Conservation (phyloP, 176 grass and related monocot genomes). For the Lolium rigidum region DNA sequence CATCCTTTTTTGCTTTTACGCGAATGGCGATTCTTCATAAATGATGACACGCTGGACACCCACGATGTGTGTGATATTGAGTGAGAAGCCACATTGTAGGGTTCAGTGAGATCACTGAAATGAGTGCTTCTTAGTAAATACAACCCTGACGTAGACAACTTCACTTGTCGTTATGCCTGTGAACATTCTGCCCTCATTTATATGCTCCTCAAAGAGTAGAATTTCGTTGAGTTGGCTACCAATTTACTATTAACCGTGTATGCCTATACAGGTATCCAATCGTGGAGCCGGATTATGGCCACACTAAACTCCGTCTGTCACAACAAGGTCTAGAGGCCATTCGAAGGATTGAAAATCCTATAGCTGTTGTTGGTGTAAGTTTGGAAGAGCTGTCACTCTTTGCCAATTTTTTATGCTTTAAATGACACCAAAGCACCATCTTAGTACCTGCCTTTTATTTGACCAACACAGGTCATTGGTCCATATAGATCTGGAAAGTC, state of each 20-base stretch:
- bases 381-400: not conserved
- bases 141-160: not conserved
- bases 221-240: not conserved
- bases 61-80: not conserved
- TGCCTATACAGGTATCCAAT: slow-evolving; percentile 80
- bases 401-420: not conserved
- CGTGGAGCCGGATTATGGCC: slow-evolving; percentile 91
- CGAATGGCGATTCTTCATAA: not conserved
- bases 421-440: not conserved
- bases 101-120: not conserved
- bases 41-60: not conserved
- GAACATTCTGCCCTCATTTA: not conserved
- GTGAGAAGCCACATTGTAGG: not conserved
- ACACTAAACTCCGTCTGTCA: slow-evolving; percentile 88
- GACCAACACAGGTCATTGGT: slow-evolving; percentile 75
- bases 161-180: not conserved
- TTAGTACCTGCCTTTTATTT: slow-evolving; percentile 13
- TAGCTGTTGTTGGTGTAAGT: slow-evolving; percentile 87
- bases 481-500: slow-evolving; percentile 97
- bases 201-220: slow-evolving; percentile 8
- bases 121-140: not conserved
- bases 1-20: not conserved
- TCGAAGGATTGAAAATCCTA: slow-evolving; percentile 81
- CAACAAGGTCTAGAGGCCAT: slow-evolving; percentile 92
- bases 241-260: slow-evolving; percentile 11